phyloP scores from a whole-genome alignment of 2,329 filamentous ascomycete genomes.

The Aspergillus persii region DNA sequence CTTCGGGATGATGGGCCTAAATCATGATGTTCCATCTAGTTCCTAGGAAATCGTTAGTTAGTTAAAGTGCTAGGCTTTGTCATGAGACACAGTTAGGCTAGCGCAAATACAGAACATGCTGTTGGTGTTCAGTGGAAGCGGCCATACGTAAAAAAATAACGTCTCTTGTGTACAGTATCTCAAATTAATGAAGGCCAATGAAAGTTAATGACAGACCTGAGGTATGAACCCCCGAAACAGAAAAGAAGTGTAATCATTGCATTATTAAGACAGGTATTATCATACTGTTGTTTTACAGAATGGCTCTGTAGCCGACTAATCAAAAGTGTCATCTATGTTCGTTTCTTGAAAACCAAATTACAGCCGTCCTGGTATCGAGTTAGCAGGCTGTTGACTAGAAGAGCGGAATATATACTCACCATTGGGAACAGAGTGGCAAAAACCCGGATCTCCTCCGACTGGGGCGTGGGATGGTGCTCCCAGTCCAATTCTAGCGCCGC shows the following conservation, averaged over 20 bases:
- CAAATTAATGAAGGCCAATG: too few relatives aligned
- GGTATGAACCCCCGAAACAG: too few relatives aligned
- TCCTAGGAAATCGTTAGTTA: too few relatives aligned
- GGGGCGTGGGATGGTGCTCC: slow-evolving; percentile 49
- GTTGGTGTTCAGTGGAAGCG: too few relatives aligned
- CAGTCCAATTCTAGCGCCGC: slow-evolving; percentile 52
- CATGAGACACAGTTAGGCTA: too few relatives aligned
- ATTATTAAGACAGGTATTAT: neutral
- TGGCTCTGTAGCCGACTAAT: neutral
- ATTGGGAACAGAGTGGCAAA: slow-evolving; percentile 52
- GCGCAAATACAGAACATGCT: too few relatives aligned
- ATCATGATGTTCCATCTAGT: neutral
- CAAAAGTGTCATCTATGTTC: slow-evolving; percentile 10
- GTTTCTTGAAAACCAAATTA: slow-evolving; percentile 20
- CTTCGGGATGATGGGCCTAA: neutral
- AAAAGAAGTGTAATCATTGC: too few relatives aligned
- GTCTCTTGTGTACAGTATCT: too few relatives aligned
- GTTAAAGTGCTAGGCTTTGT: too few relatives aligned
- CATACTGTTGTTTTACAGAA: neutral
- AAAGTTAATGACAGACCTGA: too few relatives aligned
- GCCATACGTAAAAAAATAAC: too few relatives aligned
- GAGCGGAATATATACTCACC: slow-evolving; percentile 33
- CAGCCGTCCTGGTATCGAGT: slow-evolving; percentile 1
- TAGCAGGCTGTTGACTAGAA: neutral
- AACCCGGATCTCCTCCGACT: slow-evolving; percentile 52